These are phyloP conservation scores for Aspergillus persii DNA, from an alignment of 2,329 filamentous ascomycete genomes.

Conservation along the genomic window DNA sequence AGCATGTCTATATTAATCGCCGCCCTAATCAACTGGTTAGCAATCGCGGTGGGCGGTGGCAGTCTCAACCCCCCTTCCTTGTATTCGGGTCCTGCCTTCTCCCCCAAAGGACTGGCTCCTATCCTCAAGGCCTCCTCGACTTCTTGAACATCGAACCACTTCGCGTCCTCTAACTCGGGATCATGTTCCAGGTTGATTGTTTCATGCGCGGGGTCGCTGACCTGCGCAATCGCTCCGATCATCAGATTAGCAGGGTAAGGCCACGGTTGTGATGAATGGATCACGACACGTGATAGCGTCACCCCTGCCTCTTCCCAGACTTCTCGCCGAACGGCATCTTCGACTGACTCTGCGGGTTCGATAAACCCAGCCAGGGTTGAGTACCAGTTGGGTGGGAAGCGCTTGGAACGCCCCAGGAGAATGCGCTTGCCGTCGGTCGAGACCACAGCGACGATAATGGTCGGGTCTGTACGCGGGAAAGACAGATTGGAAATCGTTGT, in stretches of 20 bases:
- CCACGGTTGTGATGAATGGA: conserved; percentile 85
- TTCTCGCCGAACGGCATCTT: conserved; percentile 79
- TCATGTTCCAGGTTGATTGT: conserved; percentile 80
- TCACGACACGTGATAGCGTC: conserved; percentile 69
- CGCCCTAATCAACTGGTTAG: conserved; percentile 79
- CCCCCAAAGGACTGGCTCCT: conserved; percentile 67
- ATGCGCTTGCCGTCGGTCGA: conserved; percentile 74
- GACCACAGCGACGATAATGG: conserved; percentile 91
- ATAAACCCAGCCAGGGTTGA: conserved; percentile 84
- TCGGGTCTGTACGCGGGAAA: conserved; percentile 91
- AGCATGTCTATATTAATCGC: conserved; percentile 72
- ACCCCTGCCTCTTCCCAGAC: conserved; percentile 86
- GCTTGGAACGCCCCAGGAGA: conserved; percentile 79
- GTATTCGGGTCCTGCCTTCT: conserved; percentile 63
- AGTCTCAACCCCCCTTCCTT: conserved; percentile 75
- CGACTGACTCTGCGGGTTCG: conserved; percentile 79
- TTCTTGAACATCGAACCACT: conserved; percentile 83
- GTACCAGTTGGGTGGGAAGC: conserved; percentile 84
- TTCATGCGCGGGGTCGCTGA: conserved; percentile 73
- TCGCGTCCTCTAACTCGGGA: conserved; percentile 83
- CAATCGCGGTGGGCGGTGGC: conserved; percentile 86
- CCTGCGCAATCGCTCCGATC: conserved; percentile 83
- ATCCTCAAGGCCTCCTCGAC: conserved; percentile 69
- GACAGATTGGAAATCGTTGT: conserved; percentile 84
- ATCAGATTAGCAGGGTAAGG: conserved; percentile 82